These are phyloP conservation scores for Sedum album DNA, from an alignment of 164 flowering plant species.

Conservation along the genomic window DNA sequence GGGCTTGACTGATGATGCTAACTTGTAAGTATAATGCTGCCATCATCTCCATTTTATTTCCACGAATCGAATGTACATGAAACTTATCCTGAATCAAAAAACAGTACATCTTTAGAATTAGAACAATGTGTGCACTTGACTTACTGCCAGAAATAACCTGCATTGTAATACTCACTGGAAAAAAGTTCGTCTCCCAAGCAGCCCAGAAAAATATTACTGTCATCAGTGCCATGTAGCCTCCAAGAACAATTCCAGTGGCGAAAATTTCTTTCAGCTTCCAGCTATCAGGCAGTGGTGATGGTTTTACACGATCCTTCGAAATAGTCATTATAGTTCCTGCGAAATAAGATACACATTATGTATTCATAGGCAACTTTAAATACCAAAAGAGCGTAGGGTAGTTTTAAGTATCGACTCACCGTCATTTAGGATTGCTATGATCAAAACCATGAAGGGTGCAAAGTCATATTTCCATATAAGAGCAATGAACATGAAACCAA, in stretches of 20 bases:
- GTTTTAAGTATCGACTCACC: slow-evolving; percentile 18
- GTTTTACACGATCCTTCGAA: slow-evolving; percentile 48
- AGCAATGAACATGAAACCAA: slow-evolving; percentile 47
- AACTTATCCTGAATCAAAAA: slow-evolving; percentile 27
- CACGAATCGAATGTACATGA: too few relatives aligned
- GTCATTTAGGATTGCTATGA: slow-evolving; percentile 38
- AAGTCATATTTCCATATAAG: too few relatives aligned
- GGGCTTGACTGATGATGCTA: too few relatives aligned
- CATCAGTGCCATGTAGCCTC: slow-evolving; percentile 47
- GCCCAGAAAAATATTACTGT: slow-evolving; percentile 42
- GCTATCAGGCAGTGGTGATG: slow-evolving; percentile 52
- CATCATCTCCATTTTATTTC: too few relatives aligned
- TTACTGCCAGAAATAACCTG: background rate
- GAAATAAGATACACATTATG: slow-evolving; percentile 3
- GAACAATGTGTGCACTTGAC: background rate
- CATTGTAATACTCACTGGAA: slow-evolving; percentile 12
- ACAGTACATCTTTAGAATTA: too few relatives aligned
- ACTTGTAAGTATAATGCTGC: too few relatives aligned
- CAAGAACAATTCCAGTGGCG: too few relatives aligned
- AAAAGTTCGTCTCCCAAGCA: too few relatives aligned
- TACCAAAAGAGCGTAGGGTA: background rate
- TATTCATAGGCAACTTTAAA: background rate
- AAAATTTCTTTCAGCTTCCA: too few relatives aligned
- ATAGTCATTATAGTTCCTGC: too few relatives aligned
- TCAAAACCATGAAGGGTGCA: too few relatives aligned